Conservation (phyloP, 2,329 filamentous ascomycete genomes). For the Scedosporium dehoogii region DNA sequence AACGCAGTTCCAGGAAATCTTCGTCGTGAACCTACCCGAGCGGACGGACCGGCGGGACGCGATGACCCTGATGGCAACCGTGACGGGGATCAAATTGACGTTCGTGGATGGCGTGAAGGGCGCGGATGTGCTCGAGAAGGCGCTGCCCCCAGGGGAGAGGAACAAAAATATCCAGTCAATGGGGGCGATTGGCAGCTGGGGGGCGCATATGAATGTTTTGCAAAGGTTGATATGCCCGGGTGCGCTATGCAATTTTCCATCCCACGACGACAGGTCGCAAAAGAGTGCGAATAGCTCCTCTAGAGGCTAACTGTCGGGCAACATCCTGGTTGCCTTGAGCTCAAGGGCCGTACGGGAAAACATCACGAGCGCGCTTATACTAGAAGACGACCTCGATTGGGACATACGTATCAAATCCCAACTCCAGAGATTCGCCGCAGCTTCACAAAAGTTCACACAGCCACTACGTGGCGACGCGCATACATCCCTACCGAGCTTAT, state of each 20-base stretch:
- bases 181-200: constrained; percentile 19
- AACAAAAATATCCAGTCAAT: not conserved
- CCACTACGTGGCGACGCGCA: not conserved
- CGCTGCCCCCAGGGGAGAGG: constrained; percentile 15
- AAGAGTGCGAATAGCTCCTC: no score
- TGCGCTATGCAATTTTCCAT: not conserved
- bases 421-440: not conserved
- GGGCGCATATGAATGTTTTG: constrained; percentile 28
- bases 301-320: not conserved
- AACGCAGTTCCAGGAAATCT: constrained; percentile 40
- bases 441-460: not conserved
- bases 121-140: constrained; percentile 25
- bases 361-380: constrained; percentile 36
- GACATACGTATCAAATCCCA: constrained; percentile 28
- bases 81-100: constrained; percentile 32
- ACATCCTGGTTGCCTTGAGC: not conserved
- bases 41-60: constrained; percentile 41
- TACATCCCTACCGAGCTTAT: not conserved
- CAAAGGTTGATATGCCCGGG: constrained; percentile 17
- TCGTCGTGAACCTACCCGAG: constrained; percentile 40
- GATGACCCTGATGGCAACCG: constrained; percentile 34
- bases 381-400: constrained; percentile 51
- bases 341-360: constrained; percentile 31
- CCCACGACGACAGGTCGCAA: no score
- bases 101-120: constrained; percentile 36